Conservation (phyloP, 2,329 filamentous ascomycete genomes). For the Sporothrix brasiliensis region DNA sequence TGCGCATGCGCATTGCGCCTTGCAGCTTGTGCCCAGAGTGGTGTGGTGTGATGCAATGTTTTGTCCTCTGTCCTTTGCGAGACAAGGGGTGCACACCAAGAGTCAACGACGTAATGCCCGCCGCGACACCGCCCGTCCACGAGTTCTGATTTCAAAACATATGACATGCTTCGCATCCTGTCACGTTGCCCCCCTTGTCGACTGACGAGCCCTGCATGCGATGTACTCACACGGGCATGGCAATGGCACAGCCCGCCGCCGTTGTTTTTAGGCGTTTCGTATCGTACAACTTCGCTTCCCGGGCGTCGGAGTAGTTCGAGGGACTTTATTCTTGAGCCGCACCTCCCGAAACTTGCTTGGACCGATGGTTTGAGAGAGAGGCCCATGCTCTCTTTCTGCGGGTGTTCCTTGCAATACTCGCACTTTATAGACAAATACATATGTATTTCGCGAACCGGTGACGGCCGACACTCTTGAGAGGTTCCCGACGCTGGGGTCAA, state of each 20-base stretch:
- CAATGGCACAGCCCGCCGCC: conserved; percentile 9
- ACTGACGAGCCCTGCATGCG: not conserved
- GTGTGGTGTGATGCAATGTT: not conserved
- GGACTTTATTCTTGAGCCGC: conserved; percentile 5
- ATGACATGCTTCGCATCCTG: not conserved
- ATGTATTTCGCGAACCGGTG: not conserved
- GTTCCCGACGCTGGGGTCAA: conserved; percentile 9
- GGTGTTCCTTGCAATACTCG: not conserved
- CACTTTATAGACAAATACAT: too few species aligned
- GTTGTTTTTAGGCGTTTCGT: conserved; percentile 13
- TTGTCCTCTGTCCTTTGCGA: not conserved
- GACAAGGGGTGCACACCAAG: conserved; percentile 14
- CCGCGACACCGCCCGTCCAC: not conserved
- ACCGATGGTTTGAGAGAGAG: not conserved
- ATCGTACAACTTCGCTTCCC: too few species aligned
- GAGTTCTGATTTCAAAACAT: conserved; percentile 5
- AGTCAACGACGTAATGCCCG: conserved; percentile 16
- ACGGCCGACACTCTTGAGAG: not conserved
- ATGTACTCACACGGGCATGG: not conserved
- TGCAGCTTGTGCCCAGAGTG: not conserved
- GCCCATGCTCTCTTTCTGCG: not conserved
- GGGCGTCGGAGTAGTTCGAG: not conserved
- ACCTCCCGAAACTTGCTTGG: conserved; percentile 6
- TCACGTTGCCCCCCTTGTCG: not conserved
- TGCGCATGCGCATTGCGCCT: conserved; percentile 1